These are phyloP conservation scores for Acanthamoeba healyi DNA, from an alignment of 208 protist species.

Conservation along the genomic window DNA sequence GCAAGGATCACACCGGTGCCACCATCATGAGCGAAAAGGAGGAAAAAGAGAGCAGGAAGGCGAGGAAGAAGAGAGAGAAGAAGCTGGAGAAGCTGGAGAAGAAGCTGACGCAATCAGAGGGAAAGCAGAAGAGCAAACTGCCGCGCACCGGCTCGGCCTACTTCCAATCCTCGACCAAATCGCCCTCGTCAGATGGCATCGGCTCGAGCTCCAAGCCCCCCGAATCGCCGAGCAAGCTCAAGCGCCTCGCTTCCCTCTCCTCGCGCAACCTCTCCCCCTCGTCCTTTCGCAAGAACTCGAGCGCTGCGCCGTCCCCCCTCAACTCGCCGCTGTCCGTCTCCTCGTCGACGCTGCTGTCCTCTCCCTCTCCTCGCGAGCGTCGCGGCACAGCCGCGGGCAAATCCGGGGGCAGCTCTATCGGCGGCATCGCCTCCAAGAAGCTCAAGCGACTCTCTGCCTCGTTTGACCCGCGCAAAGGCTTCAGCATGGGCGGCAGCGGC, in stretches of 20 bases:
- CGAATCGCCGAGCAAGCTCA: background rate
- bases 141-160: background rate
- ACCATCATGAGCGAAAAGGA: background rate
- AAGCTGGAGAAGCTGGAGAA: slow-evolving; percentile 6
- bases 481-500: background rate
- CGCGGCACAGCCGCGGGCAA: background rate
- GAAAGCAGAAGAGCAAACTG: background rate
- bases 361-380: background rate
- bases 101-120: slow-evolving; percentile 8
- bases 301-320: background rate
- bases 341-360: background rate
- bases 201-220: background rate
- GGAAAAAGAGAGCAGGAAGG: background rate
- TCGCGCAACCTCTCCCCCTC: background rate
- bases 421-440: background rate
- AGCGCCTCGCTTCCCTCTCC: background rate
- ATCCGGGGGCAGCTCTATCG: background rate
- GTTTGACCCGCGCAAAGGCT: background rate
- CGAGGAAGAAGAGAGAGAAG: background rate
- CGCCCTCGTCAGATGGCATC: background rate
- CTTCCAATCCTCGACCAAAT: background rate
- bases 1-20: too few relatives aligned
- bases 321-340: background rate
- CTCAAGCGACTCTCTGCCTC: slow-evolving; percentile 11
- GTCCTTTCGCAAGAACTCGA: background rate